A percentile compares a stretch with the other conserved stretches of the same genome.
phyloP scores from a whole-genome alignment of 2,329 filamentous ascomycete genomes.

The Elsinoe necatrix region DNA sequence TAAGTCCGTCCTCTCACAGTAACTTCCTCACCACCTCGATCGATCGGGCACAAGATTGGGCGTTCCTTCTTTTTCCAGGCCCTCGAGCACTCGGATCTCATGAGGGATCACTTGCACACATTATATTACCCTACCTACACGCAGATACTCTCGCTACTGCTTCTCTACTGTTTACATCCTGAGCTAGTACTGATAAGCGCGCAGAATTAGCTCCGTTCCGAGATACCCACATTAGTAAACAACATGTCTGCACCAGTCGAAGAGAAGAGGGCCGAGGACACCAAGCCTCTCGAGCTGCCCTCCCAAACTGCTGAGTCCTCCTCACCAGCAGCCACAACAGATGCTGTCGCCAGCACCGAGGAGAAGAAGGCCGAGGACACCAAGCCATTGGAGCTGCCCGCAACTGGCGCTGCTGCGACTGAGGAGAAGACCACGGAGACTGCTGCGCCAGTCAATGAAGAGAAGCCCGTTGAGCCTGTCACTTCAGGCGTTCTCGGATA shows the following conservation, averaged over 20 bases:
- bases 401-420: constrained; percentile 25
- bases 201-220: constrained; percentile 11
- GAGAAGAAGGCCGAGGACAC: constrained; percentile 22
- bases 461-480: constrained; percentile 54
- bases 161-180: constrained; percentile 8
- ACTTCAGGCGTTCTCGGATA: constrained; percentile 80
- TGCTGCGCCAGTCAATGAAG: constrained; percentile 36
- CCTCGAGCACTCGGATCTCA: background rate
- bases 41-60: background rate
- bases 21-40: background rate
- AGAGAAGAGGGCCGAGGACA: constrained; percentile 19
- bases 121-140: background rate
- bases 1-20: background rate
- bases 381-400: constrained; percentile 26
- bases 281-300: constrained; percentile 28
- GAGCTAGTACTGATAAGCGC: constrained; percentile 9
- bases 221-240: constrained; percentile 15
- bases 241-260: constrained; percentile 15
- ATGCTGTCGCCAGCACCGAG: constrained; percentile 29
- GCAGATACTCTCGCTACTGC: background rate
- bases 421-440: constrained; percentile 33
- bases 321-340: constrained; percentile 35
- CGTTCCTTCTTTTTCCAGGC: background rate
- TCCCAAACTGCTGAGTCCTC: constrained; percentile 28
- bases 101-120: background rate